Conservation (phyloP, 1,284 basidiomycete species). For the Heterobasidion irregulare region DNA sequence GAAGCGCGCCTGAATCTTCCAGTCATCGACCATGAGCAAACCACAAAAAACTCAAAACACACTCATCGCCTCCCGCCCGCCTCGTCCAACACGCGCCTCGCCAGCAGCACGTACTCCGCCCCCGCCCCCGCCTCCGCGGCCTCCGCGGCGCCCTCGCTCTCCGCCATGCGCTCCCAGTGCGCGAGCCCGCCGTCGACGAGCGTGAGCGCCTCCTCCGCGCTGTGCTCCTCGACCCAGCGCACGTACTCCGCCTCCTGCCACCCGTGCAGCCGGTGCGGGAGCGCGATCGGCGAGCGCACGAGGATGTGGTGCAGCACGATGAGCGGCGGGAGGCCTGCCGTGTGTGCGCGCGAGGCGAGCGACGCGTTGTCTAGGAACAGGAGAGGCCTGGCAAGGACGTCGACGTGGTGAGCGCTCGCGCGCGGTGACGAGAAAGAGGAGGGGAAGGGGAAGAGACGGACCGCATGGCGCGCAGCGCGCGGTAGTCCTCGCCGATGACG, state of each 20-base stretch:
- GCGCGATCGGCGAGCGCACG: constrained; percentile 77
- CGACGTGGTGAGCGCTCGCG: background rate
- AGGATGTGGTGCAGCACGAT: constrained; percentile 88
- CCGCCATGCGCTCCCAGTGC: constrained; percentile 66
- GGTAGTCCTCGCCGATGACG: constrained; percentile 73
- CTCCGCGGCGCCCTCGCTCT: constrained; percentile 36
- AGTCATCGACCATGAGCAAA: too few relatives aligned
- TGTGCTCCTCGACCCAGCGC: constrained; percentile 77
- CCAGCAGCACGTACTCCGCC: constrained; percentile 53
- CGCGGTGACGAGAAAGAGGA: background rate
- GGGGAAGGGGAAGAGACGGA: constrained; percentile 23
- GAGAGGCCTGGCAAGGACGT: constrained; percentile 47
- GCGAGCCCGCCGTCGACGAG: constrained; percentile 62
- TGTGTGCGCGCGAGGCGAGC: constrained; percentile 58
- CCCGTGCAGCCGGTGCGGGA: constrained; percentile 82
- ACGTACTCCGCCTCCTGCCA: constrained; percentile 94
- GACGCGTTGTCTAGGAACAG: constrained; percentile 78
- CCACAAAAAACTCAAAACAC: too few relatives aligned
- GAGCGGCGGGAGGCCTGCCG: constrained; percentile 68
- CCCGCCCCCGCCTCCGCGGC: constrained; percentile 29
- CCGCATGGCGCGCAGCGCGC: constrained; percentile 74
- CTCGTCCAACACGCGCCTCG: constrained; percentile 46
- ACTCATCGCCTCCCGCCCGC: too few relatives aligned
- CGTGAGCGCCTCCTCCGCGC: constrained; percentile 61
- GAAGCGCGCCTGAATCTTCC: too few relatives aligned